Evolutionary conservation across 805 yeast genomes (phyloP).

Genomic region (Alloascoidea africana): DNA sequence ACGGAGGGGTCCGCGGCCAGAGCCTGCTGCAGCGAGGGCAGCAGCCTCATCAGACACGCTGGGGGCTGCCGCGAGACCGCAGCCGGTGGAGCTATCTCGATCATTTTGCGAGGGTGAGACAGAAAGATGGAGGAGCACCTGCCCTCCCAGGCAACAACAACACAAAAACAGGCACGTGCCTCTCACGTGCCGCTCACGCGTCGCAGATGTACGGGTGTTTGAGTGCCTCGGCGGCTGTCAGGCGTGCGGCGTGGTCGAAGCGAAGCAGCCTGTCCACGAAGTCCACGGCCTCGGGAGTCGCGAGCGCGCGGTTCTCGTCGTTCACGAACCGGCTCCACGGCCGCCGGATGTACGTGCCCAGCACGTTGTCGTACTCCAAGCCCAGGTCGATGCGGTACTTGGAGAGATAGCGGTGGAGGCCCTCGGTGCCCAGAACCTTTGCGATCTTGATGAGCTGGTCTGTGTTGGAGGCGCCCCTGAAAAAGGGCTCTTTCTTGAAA

Average conservation of each 20-base stretch:
- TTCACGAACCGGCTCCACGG: conserved; percentile 80
- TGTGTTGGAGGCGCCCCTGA: conserved; percentile 80
- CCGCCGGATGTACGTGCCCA: conserved; percentile 58
- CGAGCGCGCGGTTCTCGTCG: conserved; percentile 51
- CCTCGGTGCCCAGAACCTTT: conserved; percentile 76
- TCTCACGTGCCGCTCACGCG: neutral
- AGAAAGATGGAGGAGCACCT: too few species aligned
- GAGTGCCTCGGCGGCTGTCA: conserved; percentile 84
- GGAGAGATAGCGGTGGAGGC: conserved; percentile 46
- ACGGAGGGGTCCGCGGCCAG: too few species aligned
- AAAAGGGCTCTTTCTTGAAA: conserved; percentile 83
- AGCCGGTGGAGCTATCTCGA: too few species aligned
- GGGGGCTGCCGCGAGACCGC: too few species aligned
- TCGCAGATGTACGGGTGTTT: conserved; percentile 30
- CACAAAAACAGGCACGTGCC: too few species aligned
- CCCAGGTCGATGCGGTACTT: conserved; percentile 64
- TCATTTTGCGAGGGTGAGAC: too few species aligned
- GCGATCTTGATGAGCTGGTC: conserved; percentile 88
- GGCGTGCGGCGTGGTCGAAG: conserved; percentile 79
- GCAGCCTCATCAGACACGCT: too few species aligned
- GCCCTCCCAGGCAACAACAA: too few species aligned
- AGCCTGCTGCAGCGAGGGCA: too few species aligned
- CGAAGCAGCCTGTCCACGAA: conserved; percentile 65
- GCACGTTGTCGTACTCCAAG: conserved; percentile 58
- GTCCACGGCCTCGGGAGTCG: conserved; percentile 60